Conservation (phyloP, 1,139 yeast species). For the Diutina rugosa region DNA sequence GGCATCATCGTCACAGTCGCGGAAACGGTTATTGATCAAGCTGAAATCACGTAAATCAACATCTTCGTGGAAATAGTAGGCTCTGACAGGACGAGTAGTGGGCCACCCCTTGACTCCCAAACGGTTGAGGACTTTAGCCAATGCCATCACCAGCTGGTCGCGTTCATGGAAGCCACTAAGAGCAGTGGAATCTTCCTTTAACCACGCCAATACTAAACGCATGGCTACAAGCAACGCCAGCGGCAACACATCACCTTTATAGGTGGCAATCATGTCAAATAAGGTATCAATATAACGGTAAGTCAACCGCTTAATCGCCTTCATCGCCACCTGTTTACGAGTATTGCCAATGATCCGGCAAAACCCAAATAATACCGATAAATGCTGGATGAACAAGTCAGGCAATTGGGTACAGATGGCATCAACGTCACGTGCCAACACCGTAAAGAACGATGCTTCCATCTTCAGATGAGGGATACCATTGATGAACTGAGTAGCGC, state of each 20-base stretch:
- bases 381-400: conserved; percentile 13
- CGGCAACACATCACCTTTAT: background rate
- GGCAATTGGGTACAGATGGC: background rate
- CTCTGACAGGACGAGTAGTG: conserved; percentile 23
- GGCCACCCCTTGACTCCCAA: conserved; percentile 15
- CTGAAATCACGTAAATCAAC: conserved; percentile 46
- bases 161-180: background rate
- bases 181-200: conserved; percentile 18
- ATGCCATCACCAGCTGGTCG: background rate
- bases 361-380: conserved; percentile 13
- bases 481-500: conserved; percentile 9
- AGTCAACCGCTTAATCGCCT: conserved; percentile 12
- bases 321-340: conserved; percentile 6
- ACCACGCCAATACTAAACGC: conserved; percentile 43
- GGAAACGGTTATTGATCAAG: conserved; percentile 38
- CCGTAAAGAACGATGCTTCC: conserved; percentile 14
- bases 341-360: conserved; percentile 8
- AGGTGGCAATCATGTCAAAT: conserved; percentile 10
- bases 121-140: conserved; percentile 4
- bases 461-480: conserved; percentile 13
- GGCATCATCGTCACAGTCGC: conserved; percentile 47
- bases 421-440: background rate
- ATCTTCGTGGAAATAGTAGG: conserved; percentile 51
- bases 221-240: conserved; percentile 6
- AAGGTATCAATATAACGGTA: conserved; percentile 22